Percentiles rank a stretch among this genome's conserved stretches.
Evolutionary conservation across 2,329 filamentous ascomycete species (phyloP).

Genomic region (Aurifilum marmelostoma): DNA sequence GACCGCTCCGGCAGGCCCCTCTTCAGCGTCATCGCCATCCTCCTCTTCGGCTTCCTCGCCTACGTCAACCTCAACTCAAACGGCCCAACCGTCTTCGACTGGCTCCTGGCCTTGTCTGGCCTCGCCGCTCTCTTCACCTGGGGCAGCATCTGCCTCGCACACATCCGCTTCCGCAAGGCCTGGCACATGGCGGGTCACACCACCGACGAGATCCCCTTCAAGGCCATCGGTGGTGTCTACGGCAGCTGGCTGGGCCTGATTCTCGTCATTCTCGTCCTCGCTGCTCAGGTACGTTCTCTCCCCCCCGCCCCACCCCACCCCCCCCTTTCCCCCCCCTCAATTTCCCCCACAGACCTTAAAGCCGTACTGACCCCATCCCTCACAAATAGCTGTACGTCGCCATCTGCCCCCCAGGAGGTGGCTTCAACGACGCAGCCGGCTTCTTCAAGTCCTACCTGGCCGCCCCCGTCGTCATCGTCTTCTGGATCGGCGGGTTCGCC

Average conservation of each 20-base stretch:
- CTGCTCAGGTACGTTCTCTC: slow-evolving; percentile 48
- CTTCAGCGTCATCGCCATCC: slow-evolving; percentile 50
- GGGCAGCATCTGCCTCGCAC: slow-evolving; percentile 69
- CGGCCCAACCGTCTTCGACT: slow-evolving; percentile 60
- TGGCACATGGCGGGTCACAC: slow-evolving; percentile 66
- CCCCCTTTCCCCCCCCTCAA: slow-evolving; percentile 42
- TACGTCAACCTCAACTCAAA: slow-evolving; percentile 50
- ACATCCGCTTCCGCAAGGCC: slow-evolving; percentile 69
- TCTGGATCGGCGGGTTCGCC: slow-evolving; percentile 58
- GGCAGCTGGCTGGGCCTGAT: slow-evolving; percentile 67
- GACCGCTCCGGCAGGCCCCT: slow-evolving; percentile 62
- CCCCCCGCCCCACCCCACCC: neutral
- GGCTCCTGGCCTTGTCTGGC: slow-evolving; percentile 68
- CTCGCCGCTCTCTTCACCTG: slow-evolving; percentile 69
- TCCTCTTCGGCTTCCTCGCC: slow-evolving; percentile 55
- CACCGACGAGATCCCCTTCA: slow-evolving; percentile 69
- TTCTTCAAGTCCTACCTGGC: slow-evolving; percentile 62
- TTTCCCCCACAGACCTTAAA: too few relatives aligned
- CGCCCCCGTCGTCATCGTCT: slow-evolving; percentile 55
- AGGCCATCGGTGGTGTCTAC: slow-evolving; percentile 60
- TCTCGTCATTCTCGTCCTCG: slow-evolving; percentile 59
- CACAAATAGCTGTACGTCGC: slow-evolving; percentile 45
- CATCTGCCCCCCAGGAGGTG: slow-evolving; percentile 38
- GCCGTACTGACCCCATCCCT: neutral
- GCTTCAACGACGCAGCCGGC: slow-evolving; percentile 43